Evolutionary conservation across 495 filamentous ascomycete species (phyloP).

Genomic region (Annulohypoxylon nitens): DNA sequence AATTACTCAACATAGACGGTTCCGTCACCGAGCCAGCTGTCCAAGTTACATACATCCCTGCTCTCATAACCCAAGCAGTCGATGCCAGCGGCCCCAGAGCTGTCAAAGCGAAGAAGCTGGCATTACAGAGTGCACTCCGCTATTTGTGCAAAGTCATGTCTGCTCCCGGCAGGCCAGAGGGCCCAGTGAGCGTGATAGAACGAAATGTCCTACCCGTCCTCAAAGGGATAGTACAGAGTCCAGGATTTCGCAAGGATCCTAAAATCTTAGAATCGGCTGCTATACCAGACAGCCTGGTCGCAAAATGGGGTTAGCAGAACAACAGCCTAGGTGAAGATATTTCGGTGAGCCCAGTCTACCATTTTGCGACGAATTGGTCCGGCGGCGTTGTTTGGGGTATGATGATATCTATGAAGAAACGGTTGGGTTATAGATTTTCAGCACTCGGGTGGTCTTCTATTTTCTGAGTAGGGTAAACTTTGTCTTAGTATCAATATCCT

Average conservation of each 20-base stretch:
- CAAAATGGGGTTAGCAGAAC: conserved; percentile 10
- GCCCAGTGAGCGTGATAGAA: conserved; percentile 40
- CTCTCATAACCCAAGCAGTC: conserved; percentile 47
- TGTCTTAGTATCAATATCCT: neutral
- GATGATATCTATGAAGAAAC: neutral
- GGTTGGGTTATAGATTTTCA: neutral
- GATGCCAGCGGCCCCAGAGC: conserved; percentile 20
- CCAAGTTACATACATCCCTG: conserved; percentile 56
- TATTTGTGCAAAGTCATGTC: conserved; percentile 42
- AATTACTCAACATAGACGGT: conserved; percentile 54
- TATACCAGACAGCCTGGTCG: conserved; percentile 34
- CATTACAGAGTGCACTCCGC: conserved; percentile 36
- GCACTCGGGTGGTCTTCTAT: neutral
- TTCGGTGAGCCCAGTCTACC: neutral
- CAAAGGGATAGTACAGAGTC: conserved; percentile 36
- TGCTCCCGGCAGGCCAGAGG: conserved; percentile 22
- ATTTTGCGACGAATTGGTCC: neutral
- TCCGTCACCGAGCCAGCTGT: conserved; percentile 48
- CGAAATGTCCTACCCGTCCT: conserved; percentile 35
- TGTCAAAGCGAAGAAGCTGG: conserved; percentile 25
- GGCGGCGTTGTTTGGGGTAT: conserved; percentile 1
- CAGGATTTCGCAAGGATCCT: conserved; percentile 34
- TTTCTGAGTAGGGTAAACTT: neutral
- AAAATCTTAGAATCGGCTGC: conserved; percentile 32
- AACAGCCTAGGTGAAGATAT: neutral